Conservation (phyloP, 495 filamentous ascomycete species). For the Penicillium angulare region DNA sequence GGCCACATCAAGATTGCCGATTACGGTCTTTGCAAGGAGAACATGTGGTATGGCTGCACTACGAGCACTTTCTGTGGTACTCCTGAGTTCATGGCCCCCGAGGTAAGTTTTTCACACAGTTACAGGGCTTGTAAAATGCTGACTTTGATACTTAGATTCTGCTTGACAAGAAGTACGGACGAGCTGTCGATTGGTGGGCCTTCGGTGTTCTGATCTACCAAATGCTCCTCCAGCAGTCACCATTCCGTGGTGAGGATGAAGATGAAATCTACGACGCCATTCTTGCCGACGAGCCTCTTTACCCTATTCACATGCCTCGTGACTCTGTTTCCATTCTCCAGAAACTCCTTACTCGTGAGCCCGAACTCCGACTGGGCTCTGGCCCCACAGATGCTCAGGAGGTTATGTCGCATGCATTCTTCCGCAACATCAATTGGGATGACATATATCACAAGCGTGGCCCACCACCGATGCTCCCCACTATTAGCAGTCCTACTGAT, state of each 20-base stretch:
- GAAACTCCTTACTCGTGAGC: conserved; percentile 94
- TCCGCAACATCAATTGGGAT: conserved; percentile 97
- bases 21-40: conserved; percentile 98
- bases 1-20: conserved; percentile 98
- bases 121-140: background rate
- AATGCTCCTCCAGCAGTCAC: conserved; percentile 98
- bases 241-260: conserved; percentile 98
- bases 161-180: conserved; percentile 96
- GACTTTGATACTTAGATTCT: conserved; percentile 64
- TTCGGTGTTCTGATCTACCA: conserved; percentile 99
- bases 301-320: conserved; percentile 98
- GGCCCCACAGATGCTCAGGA: conserved; percentile 98
- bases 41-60: conserved; percentile 98
- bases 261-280: conserved; percentile 99
- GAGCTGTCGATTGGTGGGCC: conserved; percentile 99
- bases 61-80: conserved; percentile 99
- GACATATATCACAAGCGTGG: conserved; percentile 95
- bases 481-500: conserved; percentile 87
- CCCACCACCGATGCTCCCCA: conserved; percentile 81
- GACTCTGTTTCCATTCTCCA: conserved; percentile 97
- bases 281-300: conserved; percentile 94
- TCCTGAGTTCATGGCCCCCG: conserved; percentile 98
- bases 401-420: conserved; percentile 98
- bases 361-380: conserved; percentile 85
- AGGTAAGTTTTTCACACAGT: conserved; percentile 55